These are phyloP conservation scores for Phragmites australis DNA, from an alignment of 176 grass and related monocot genomes.

Conservation along the genomic window DNA sequence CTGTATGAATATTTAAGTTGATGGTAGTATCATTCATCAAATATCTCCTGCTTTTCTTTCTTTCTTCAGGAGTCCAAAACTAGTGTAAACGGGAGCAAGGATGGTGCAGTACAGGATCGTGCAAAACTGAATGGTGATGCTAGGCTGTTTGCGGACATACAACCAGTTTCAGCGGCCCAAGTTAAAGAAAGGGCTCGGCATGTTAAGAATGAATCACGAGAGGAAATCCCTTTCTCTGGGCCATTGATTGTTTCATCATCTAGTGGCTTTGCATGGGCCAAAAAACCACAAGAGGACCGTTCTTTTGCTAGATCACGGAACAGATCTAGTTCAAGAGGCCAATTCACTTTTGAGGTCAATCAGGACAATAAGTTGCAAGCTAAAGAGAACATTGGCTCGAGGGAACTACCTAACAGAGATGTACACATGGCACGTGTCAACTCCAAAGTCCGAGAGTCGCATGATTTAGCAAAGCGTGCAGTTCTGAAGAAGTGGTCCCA, in stretches of 20 bases:
- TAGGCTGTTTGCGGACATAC: constrained; percentile 54
- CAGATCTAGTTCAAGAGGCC: constrained; percentile 59
- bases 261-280: constrained; percentile 81
- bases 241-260: constrained; percentile 76
- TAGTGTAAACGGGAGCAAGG: constrained; percentile 50
- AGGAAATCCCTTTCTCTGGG: constrained; percentile 73
- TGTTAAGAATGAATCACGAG: constrained; percentile 50
- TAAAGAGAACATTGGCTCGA: constrained; percentile 45
- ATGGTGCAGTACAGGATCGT: constrained; percentile 41
- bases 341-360: constrained; percentile 36
- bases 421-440: constrained; percentile 13
- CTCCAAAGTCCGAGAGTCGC: constrained; percentile 40
- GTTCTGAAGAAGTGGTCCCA: constrained; percentile 87
- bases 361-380: constrained; percentile 32
- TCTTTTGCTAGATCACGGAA: constrained; percentile 43
- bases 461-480: constrained; percentile 47
- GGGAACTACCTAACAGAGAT: constrained; percentile 47
- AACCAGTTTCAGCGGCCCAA: constrained; percentile 45
- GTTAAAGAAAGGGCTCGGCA: constrained; percentile 40
- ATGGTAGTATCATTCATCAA: background rate
- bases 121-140: constrained; percentile 50
- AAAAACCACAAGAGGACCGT: constrained; percentile 57
- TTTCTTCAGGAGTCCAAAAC: constrained; percentile 57
- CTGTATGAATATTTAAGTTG: background rate
- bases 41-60: constrained; percentile 18